Evolutionary conservation across 257 asterid species (phyloP).

Genomic region (Nicotiana tabacum): DNA sequence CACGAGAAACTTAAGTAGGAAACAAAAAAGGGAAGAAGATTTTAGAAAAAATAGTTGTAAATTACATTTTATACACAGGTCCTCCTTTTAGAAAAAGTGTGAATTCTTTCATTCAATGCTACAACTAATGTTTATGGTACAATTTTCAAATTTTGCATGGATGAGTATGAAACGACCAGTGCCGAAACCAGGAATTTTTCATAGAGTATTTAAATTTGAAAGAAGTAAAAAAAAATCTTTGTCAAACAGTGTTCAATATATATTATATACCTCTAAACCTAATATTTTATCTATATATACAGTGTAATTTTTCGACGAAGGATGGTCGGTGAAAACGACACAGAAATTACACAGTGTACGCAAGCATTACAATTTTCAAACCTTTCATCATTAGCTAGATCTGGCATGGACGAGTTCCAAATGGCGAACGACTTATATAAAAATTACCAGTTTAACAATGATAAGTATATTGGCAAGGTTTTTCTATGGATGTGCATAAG

Average conservation of each 20-base stretch:
- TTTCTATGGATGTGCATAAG: constrained; percentile 31
- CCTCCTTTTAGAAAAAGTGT: background rate
- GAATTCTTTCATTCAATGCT: background rate
- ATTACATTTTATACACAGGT: no score
- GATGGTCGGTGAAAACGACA: background rate
- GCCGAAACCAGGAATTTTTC: no score
- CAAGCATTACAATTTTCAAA: background rate
- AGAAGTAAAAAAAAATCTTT: no score
- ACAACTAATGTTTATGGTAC: no score
- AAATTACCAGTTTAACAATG: background rate
- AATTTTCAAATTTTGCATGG: background rate
- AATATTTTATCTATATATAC: no score
- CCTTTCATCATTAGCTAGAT: background rate
- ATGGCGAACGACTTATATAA: background rate
- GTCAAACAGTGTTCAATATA: no score
- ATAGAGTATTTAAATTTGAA: no score
- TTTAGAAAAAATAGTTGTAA: background rate
- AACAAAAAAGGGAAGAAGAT: background rate
- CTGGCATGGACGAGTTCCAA: background rate
- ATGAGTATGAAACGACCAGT: background rate
- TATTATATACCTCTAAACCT: no score
- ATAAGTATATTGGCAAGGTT: background rate
- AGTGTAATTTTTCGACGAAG: no score
- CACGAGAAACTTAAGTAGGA: background rate
- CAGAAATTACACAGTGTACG: background rate